These are phyloP conservation scores for Triangularia setosa DNA, from an alignment of 2,329 filamentous ascomycete species.

Conservation along the genomic window DNA sequence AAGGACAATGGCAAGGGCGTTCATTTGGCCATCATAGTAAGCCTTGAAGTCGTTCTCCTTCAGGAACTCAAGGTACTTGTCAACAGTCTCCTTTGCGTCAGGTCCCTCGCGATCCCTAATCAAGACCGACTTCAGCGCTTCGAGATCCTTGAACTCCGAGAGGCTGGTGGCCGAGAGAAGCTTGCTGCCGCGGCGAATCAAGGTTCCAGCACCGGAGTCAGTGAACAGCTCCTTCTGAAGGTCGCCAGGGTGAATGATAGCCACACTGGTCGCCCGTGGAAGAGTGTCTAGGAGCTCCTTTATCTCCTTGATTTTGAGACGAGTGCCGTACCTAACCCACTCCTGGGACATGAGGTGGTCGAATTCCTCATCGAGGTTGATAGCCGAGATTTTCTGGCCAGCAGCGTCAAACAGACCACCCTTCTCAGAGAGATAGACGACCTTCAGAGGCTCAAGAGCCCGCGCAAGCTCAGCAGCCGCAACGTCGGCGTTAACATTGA, in stretches of 20 bases:
- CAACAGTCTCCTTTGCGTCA: constrained; percentile 77
- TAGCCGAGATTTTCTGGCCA: constrained; percentile 90
- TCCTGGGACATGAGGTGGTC: constrained; percentile 87
- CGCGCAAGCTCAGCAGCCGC: constrained; percentile 90
- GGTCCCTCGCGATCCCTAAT: constrained; percentile 77
- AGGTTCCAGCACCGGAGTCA: constrained; percentile 87
- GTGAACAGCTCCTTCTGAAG: constrained; percentile 97
- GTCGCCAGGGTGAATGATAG: constrained; percentile 94
- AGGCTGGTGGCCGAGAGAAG: constrained; percentile 70
- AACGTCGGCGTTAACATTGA: constrained; percentile 98
- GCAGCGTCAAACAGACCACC: constrained; percentile 92
- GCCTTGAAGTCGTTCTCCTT: constrained; percentile 78
- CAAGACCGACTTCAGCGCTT: constrained; percentile 76
- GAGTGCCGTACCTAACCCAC: constrained; percentile 93
- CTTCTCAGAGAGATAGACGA: constrained; percentile 98
- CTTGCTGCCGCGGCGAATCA: constrained; percentile 90
- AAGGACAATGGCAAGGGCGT: constrained; percentile 84
- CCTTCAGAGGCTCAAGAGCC: constrained; percentile 87
- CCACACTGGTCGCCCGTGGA: constrained; percentile 87
- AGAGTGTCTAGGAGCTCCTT: constrained; percentile 87
- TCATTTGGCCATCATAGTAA: constrained; percentile 92
- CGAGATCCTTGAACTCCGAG: constrained; percentile 69
- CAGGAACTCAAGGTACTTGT: constrained; percentile 79
- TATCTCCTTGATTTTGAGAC: constrained; percentile 96
- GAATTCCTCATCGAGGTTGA: constrained; percentile 96